Evolutionary conservation across 164 flowering plant genomes (phyloP).

Genomic region (Euptelea pleiosperma): DNA sequence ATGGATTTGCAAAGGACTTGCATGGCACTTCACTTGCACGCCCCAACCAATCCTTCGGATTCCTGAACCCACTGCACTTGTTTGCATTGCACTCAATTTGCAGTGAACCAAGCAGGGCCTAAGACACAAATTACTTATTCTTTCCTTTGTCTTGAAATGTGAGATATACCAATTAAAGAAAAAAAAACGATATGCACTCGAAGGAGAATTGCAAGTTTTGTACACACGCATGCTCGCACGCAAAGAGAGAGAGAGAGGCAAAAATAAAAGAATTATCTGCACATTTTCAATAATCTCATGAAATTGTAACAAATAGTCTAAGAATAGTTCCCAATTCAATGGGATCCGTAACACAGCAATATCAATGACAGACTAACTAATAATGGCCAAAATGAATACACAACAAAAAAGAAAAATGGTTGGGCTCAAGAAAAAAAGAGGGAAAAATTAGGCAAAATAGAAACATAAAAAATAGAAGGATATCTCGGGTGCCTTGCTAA

Average conservation of each 20-base stretch:
- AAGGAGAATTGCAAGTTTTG: too few species aligned
- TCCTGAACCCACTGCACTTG: too few species aligned
- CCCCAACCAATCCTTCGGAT: too few species aligned
- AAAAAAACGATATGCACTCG: neutral
- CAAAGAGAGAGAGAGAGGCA: constrained; percentile 1
- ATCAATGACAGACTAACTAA: constrained; percentile 37
- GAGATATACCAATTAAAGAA: neutral
- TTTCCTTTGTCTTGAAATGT: too few species aligned
- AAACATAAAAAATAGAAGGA: constrained; percentile 12
- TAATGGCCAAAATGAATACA: constrained; percentile 28
- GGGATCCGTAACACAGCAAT: constrained; percentile 44
- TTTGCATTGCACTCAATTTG: too few species aligned
- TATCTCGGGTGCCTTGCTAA: constrained; percentile 15
- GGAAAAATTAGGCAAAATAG: constrained; percentile 1
- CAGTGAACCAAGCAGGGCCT: too few species aligned
- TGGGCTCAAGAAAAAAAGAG: constrained; percentile 15
- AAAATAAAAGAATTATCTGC: constrained; percentile 67
- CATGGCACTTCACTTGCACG: too few species aligned
- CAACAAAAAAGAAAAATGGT: constrained; percentile 11
- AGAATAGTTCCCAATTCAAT: constrained; percentile 30
- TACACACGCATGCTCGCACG: too few species aligned
- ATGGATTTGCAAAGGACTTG: too few species aligned
- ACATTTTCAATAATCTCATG: constrained; percentile 55
- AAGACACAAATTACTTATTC: too few species aligned
- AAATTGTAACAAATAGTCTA: constrained; percentile 51